Conservation (phyloP, 2,329 filamentous ascomycete genomes). For the Beauveria sp. region DNA sequence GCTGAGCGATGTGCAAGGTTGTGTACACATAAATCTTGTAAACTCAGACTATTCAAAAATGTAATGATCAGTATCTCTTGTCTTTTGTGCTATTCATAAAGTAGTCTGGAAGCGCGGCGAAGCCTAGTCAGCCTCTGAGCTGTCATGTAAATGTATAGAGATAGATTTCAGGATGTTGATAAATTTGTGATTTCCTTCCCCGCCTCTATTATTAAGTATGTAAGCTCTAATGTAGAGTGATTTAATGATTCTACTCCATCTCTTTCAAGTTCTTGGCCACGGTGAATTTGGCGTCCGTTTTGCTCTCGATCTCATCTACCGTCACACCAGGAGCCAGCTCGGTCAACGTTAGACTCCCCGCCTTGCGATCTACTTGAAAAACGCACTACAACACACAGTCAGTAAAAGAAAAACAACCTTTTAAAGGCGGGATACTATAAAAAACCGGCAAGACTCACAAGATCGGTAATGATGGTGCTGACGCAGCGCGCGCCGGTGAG, state of each 20-base stretch:
- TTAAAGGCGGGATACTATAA: not conserved
- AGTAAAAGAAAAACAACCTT: not conserved
- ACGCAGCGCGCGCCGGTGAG: constrained; percentile 60
- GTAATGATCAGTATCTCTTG: too few relatives aligned
- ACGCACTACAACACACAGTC: constrained; percentile 44
- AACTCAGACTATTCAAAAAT: too few relatives aligned
- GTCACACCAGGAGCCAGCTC: constrained; percentile 63
- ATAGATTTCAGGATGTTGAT: too few relatives aligned
- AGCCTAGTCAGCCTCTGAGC: too few relatives aligned
- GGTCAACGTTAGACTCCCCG: constrained; percentile 57
- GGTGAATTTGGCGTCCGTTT: constrained; percentile 62
- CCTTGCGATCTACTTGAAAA: constrained; percentile 57
- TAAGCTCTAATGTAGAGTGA: too few relatives aligned
- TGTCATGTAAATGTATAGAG: too few relatives aligned
- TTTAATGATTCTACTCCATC: constrained; percentile 26
- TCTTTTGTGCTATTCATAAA: too few relatives aligned
- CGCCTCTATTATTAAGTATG: too few relatives aligned
- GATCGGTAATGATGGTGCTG: constrained; percentile 65
- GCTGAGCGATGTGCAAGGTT: not conserved
- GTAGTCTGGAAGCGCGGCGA: too few relatives aligned
- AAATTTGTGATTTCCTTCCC: too few relatives aligned
- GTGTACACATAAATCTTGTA: too few relatives aligned
- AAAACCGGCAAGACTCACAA: constrained; percentile 43
- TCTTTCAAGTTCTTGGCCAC: constrained; percentile 51
- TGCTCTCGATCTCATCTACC: constrained; percentile 59